Conservation (phyloP, 371 early-diverging fungal species). For the Rhizopus delemar region DNA sequence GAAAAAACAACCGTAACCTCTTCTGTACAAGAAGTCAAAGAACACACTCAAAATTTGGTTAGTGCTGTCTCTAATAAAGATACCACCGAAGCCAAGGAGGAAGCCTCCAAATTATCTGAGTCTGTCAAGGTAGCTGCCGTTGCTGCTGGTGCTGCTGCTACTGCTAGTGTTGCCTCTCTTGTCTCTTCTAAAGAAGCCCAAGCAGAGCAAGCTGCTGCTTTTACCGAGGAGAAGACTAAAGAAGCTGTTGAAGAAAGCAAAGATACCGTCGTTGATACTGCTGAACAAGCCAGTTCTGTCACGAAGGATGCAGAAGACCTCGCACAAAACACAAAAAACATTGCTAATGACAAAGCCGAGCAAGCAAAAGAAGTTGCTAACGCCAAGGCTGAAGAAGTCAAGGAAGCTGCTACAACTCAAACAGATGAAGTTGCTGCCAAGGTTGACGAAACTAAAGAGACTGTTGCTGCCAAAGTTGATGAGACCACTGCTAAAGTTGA, state of each 20-base stretch:
- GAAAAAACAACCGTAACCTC: conserved; percentile 4
- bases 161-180: conserved; percentile 16
- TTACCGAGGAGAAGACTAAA: conserved; percentile 4
- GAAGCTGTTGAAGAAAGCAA: conserved; percentile 1
- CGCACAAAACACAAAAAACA: conserved; percentile 2
- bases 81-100: conserved; percentile 10
- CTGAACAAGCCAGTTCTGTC: conserved; percentile 18
- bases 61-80: conserved; percentile 13
- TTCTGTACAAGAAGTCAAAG: conserved; percentile 10
- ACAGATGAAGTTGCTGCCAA: neutral
- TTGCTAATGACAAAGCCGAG: neutral
- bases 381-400: conserved; percentile 5
- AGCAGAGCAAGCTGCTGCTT: conserved; percentile 1
- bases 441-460: neutral
- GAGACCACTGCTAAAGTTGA: conserved; percentile 9
- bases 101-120: conserved; percentile 11
- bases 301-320: conserved; percentile 4
- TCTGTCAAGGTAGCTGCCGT: conserved; percentile 14
- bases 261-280: conserved; percentile 1
- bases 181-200: conserved; percentile 12
- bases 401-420: neutral
- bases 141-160: conserved; percentile 4
- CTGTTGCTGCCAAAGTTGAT: conserved; percentile 9
- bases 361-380: conserved; percentile 7
- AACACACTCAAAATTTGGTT: conserved; percentile 10